Base-by-base conservation (phyloP, 2,329 filamentous ascomycete species). In the Hymenoscyphus repandus region DNA sequence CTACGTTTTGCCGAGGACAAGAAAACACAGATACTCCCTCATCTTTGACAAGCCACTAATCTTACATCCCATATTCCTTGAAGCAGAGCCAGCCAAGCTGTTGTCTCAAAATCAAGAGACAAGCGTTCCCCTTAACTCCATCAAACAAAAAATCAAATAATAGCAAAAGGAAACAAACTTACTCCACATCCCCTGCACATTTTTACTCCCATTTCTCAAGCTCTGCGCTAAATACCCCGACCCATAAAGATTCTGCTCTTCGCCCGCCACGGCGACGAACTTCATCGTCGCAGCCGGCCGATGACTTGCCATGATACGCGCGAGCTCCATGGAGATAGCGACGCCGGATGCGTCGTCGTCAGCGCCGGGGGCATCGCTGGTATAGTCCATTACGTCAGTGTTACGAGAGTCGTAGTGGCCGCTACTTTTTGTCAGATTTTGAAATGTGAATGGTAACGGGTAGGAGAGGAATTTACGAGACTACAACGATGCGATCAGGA, bases 291-390 rank as follows among this genome's bases (percentile, higher is more conserved):
- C 73, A 49, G 69, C 69, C 1, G 74, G 77, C 33, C 69, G 62
- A 10, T 68, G 68, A 40, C 68, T 73, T 0, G 78, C 72, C 52
- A 77, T 68, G 39, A 80, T 67, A 10, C 78, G 70, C 2, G 77
- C 76, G 37, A 82, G 69, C 63, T 82, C 78, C 59, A 82, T 71
- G 0, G 74, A 72, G 18, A 82, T 66, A 1, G 77, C 74, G 11
- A 79, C 75, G 1, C 77, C 77, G 5, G 72, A 76, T 0, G 75
- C 78, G 59, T 82, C 77, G 58, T 82, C 78, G 52, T 81, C 77
- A 0, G 78, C 78, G 1, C 79, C 78, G 0, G 79, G 78, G 1
- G 76, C 73, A 56, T 80, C 75, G 32, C 68, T 68, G 12, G 70
- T 70, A 55, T 74, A 79, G 62, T 82, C 72, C 45, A 75, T 63